Conservation (phyloP, 2,329 filamentous ascomycete species). For the Penicillium sp. region DNA sequence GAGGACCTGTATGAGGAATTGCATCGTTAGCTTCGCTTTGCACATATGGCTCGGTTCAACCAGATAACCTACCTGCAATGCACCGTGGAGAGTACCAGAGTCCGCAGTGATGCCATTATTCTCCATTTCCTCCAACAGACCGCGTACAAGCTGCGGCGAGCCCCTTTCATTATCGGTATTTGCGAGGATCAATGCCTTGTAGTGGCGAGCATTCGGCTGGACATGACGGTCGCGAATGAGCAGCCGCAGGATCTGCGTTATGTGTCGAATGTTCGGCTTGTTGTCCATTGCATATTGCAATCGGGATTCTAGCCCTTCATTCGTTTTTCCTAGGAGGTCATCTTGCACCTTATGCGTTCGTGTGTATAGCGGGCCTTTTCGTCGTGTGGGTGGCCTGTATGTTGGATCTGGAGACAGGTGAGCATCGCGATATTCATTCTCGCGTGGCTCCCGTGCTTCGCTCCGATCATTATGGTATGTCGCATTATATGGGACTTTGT, state of each 20-base stretch:
- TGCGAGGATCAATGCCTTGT: constrained; percentile 64
- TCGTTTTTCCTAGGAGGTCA: constrained; percentile 9
- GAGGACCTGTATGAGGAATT: constrained; percentile 46
- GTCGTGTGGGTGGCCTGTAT: not conserved
- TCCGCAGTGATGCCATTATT: constrained; percentile 54
- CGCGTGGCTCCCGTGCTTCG: not conserved
- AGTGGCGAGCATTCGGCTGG: constrained; percentile 41
- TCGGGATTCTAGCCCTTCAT: constrained; percentile 23
- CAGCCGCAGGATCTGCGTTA: constrained; percentile 29
- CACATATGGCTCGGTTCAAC: not conserved
- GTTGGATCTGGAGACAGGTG: not conserved
- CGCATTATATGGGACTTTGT: not conserved
- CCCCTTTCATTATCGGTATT: constrained; percentile 58
- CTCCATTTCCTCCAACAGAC: constrained; percentile 65
- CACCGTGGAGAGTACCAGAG: constrained; percentile 59
- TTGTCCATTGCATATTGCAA: constrained; percentile 23
- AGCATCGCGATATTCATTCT: not conserved
- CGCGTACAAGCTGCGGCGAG: constrained; percentile 54
- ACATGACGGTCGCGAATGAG: constrained; percentile 33
- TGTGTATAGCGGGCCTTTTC: not conserved
- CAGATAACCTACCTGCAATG: constrained; percentile 50
- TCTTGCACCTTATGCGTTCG: constrained; percentile 1
- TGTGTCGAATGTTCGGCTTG: constrained; percentile 20
- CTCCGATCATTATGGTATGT: not conserved
- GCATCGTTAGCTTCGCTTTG: not conserved